These are phyloP conservation scores for Colletotrichum acutatum DNA, from an alignment of 2,329 filamentous ascomycete genomes.

Conservation along the genomic window DNA sequence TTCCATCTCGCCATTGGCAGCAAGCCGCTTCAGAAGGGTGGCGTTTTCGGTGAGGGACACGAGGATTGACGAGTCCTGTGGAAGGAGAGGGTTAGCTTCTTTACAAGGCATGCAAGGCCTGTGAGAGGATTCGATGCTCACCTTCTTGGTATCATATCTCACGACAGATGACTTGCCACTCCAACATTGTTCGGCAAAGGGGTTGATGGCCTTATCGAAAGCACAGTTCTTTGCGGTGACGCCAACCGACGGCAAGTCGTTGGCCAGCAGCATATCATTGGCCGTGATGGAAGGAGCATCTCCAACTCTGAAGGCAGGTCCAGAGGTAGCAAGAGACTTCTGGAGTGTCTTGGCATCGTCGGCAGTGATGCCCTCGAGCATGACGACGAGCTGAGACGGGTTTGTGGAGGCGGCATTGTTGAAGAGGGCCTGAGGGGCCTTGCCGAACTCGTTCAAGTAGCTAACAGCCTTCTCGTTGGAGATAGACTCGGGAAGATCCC, in stretches of 20 bases:
- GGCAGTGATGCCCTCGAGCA: slow-evolving; percentile 66
- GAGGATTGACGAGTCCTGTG: slow-evolving; percentile 48
- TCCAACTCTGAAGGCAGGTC: slow-evolving; percentile 61
- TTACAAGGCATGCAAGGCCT: not conserved
- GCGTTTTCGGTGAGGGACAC: slow-evolving; percentile 57
- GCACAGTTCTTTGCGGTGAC: slow-evolving; percentile 50
- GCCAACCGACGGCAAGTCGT: slow-evolving; percentile 53
- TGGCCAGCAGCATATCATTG: slow-evolving; percentile 54
- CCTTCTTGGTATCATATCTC: slow-evolving; percentile 57
- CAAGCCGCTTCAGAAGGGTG: slow-evolving; percentile 55
- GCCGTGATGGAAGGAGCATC: slow-evolving; percentile 56
- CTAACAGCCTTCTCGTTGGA: slow-evolving; percentile 61
- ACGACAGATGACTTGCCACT: slow-evolving; percentile 53
- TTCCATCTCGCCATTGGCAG: slow-evolving; percentile 63
- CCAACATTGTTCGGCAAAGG: slow-evolving; percentile 58
- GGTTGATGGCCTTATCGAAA: slow-evolving; percentile 53
- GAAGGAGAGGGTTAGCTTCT: not conserved
- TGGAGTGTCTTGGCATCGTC: slow-evolving; percentile 54
- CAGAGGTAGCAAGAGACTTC: slow-evolving; percentile 51
- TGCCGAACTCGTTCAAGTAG: slow-evolving; percentile 71
- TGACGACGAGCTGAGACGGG: slow-evolving; percentile 67
- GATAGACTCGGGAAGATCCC: slow-evolving; percentile 55
- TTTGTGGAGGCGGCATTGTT: slow-evolving; percentile 44
- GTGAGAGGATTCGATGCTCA: slow-evolving; percentile 38
- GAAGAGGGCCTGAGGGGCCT: slow-evolving; percentile 62